Evolutionary conservation across 352 stramenopile genomes (phyloP).

Genomic region (Pythium folliculosum): DNA sequence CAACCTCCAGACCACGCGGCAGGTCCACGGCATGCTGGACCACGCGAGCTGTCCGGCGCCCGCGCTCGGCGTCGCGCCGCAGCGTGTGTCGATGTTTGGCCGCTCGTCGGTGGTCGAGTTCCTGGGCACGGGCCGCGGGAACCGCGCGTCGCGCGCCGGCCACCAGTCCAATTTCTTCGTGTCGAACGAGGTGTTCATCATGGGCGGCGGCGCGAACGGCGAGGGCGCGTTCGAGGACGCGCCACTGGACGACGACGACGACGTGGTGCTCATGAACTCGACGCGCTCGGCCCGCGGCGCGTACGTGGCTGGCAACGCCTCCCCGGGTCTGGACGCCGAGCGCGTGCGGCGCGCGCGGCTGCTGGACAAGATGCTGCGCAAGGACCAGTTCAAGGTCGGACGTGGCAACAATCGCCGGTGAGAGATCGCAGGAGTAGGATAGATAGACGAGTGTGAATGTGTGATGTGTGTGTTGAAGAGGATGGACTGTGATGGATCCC

Average conservation of each 20-base stretch:
- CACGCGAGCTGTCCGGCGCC: neutral
- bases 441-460: too few species aligned
- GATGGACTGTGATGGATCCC: too few species aligned
- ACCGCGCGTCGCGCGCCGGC: neutral
- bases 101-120: slow-evolving; percentile 19
- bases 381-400: neutral
- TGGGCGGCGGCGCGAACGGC: slow-evolving; percentile 22
- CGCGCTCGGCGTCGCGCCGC: slow-evolving; percentile 23
- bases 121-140: slow-evolving; percentile 8
- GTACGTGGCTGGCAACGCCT: slow-evolving; percentile 4
- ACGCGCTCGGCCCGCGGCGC: neutral
- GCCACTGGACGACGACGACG: slow-evolving; percentile 6
- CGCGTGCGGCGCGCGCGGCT: neutral
- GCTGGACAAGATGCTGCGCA: slow-evolving; percentile 5
- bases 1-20: slow-evolving; percentile 19
- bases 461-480: too few species aligned
- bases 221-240: slow-evolving; percentile 24
- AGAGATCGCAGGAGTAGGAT: neutral
- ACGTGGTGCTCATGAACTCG: neutral
- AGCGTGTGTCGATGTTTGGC: slow-evolving; percentile 67
- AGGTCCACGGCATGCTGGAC: slow-evolving; percentile 4
- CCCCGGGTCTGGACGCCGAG: neutral
- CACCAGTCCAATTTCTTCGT: slow-evolving; percentile 10
- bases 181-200: slow-evolving; percentile 24
- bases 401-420: slow-evolving; percentile 4